Conservation (phyloP, 163 green algal genomes). For the Chlamydomonas reinhardtii region DNA sequence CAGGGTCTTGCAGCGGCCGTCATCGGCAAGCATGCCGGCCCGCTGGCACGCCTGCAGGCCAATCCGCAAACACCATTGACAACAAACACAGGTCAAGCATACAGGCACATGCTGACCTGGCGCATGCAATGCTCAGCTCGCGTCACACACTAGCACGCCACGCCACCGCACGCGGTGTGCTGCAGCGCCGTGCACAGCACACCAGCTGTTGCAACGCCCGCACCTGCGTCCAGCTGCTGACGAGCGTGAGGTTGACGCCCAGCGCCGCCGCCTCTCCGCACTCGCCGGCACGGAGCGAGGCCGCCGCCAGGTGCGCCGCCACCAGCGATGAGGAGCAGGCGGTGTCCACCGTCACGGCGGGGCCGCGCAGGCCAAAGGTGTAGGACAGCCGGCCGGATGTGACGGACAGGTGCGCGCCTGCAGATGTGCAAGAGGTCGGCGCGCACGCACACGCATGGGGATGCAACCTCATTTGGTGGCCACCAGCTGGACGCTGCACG, state of each 20-base stretch:
- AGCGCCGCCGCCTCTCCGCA: constrained; percentile 52
- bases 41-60: constrained; percentile 51
- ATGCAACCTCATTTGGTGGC: too few relatives aligned
- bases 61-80: not conserved
- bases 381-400: constrained; percentile 86
- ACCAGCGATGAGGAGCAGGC: constrained; percentile 89
- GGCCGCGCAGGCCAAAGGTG: constrained; percentile 85
- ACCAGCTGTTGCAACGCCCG: too few relatives aligned
- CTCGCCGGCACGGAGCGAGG: constrained; percentile 42
- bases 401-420: constrained; percentile 73
- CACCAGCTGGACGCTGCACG: too few relatives aligned
- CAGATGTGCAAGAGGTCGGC: not conserved
- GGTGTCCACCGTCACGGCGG: constrained; percentile 89
- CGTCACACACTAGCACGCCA: too few relatives aligned
- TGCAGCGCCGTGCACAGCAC: too few relatives aligned
- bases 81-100: too few relatives aligned
- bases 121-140: too few relatives aligned
- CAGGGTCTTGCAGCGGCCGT: constrained; percentile 90
- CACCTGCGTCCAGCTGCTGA: constrained; percentile 70
- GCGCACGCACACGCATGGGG: too few relatives aligned
- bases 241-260: constrained; percentile 75
- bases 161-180: too few relatives aligned
- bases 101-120: too few relatives aligned
- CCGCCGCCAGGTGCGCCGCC: constrained; percentile 69
- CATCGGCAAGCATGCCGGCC: constrained; percentile 87